Conservation (phyloP, 1,284 basidiomycete genomes). For the Afroboletus lepidellus region DNA sequence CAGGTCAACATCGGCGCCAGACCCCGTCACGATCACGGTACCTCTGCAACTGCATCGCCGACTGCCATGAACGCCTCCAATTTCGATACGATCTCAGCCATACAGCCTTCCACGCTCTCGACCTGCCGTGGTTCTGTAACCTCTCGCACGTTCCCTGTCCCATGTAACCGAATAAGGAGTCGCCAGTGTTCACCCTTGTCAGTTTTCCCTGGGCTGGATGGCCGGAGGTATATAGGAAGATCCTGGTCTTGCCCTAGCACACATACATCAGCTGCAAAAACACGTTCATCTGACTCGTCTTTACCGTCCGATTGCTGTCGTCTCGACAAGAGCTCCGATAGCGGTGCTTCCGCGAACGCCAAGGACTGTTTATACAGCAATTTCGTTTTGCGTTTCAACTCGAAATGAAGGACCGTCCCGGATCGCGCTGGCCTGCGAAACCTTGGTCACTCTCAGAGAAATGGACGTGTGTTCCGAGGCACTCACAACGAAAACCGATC, state of each 20-base stretch:
- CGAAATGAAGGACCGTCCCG: slow-evolving; percentile 24
- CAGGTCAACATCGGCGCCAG: neutral
- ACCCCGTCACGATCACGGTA: neutral
- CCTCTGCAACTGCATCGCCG: slow-evolving; percentile 25
- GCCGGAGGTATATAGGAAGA: slow-evolving; percentile 18
- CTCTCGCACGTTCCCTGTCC: neutral
- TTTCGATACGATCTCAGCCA: slow-evolving; percentile 24
- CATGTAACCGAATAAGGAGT: slow-evolving; percentile 25
- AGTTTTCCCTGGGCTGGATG: slow-evolving; percentile 4
- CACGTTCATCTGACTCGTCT: neutral
- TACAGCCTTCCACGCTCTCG: slow-evolving; percentile 13
- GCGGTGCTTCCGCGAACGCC: slow-evolving; percentile 12
- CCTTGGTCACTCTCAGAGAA: neutral
- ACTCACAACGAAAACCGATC: slow-evolving; percentile 25
- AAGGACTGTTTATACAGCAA: slow-evolving; percentile 12
- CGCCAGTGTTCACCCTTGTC: slow-evolving; percentile 9
- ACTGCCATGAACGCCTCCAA: slow-evolving; percentile 27
- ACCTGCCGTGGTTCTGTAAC: neutral
- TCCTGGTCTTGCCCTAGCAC: slow-evolving; percentile 14
- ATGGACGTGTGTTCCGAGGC: neutral
- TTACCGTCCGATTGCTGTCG: slow-evolving; percentile 12
- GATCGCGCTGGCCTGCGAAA: slow-evolving; percentile 11
- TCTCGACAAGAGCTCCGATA: slow-evolving; percentile 21
- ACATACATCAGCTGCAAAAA: neutral
- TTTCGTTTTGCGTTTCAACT: slow-evolving; percentile 23